Evolutionary conservation across 257 asterid species (phyloP), one percentile per base, ranked within the genome.

Genomic region (Salvia rosmarinus): DNA sequence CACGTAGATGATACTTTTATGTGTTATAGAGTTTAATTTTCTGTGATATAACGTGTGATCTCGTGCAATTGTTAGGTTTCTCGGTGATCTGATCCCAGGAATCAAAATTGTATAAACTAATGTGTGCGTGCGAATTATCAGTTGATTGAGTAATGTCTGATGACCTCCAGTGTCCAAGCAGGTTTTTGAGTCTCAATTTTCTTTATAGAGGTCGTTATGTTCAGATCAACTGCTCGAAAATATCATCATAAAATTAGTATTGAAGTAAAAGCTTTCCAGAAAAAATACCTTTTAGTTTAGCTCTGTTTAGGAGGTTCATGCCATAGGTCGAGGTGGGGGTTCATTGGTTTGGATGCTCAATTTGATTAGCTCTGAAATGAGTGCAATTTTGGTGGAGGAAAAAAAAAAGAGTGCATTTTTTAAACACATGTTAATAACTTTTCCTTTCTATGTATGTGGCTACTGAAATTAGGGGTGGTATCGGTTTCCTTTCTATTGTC

Each of bases 401-500:
- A 42, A 42, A 10, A 42, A 65, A 51, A 21, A 28, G 5, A 10
- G 17, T 52, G 42, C 20, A 17, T 30, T 40, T 28, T 23, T 10
- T 43, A 32, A 64, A 40, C 19, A 9, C 62, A 61, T 63, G 28
- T 9, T 8, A 21, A 65, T 17, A 54, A 14, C 61, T 16, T 52
- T 3, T 60, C 4, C n/a, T 60, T 19, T 16, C 10, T 17, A 5
- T 21, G 21, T 47, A 56, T 54, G 64, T 46, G 46, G 39, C 40
- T 65, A 28, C 56, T 46, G 52, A 64, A 10, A 21, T 43, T 32
- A 49, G 46, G 54, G 57, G 35, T 59, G 12, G 12, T 43, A 12
- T 19, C 40, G 9, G 23, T 57, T 57, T n/a, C n/a, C 65, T 56
- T 9, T 93, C 97, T 21, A 86, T 90, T 61, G 98, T 93, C 9